These are phyloP conservation scores for Lentinula raphanica DNA, from an alignment of 768 basidiomycete species.

Conservation along the genomic window DNA sequence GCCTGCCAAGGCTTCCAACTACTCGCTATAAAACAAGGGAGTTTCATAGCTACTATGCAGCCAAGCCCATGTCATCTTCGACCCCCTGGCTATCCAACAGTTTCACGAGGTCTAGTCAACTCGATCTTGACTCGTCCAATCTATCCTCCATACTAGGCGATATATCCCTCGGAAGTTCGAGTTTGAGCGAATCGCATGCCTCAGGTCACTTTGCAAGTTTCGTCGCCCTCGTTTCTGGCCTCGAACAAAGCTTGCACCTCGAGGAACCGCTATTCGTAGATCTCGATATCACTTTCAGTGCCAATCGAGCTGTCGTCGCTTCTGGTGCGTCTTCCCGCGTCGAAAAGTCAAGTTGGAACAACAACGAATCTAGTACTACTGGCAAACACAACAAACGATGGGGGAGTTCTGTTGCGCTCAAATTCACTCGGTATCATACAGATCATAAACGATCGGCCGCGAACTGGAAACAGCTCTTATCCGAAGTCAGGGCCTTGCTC, in stretches of 20 bases:
- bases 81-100: not conserved
- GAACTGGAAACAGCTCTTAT: constrained; percentile 11
- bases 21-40: too few relatives aligned
- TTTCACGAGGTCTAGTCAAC: not conserved
- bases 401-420: constrained; percentile 4
- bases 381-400: not conserved
- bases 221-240: constrained; percentile 6
- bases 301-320: not conserved
- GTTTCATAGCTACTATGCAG: not conserved
- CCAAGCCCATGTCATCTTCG: not conserved
- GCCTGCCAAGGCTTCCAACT: too few relatives aligned
- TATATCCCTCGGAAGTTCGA: not conserved
- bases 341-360: too few relatives aligned
- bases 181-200: not conserved
- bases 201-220: constrained; percentile 8
- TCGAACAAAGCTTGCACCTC: constrained; percentile 4
- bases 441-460: not conserved
- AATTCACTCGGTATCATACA: constrained; percentile 1
- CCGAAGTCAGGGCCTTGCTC: constrained; percentile 7
- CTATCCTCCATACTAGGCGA: not conserved
- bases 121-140: not conserved
- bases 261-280: constrained; percentile 1
- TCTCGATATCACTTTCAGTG: not conserved
- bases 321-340: too few relatives aligned
- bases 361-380: not conserved